Evolutionary conservation across 139 green algal species (phyloP).

Genomic region (Coelastrella sp.): DNA sequence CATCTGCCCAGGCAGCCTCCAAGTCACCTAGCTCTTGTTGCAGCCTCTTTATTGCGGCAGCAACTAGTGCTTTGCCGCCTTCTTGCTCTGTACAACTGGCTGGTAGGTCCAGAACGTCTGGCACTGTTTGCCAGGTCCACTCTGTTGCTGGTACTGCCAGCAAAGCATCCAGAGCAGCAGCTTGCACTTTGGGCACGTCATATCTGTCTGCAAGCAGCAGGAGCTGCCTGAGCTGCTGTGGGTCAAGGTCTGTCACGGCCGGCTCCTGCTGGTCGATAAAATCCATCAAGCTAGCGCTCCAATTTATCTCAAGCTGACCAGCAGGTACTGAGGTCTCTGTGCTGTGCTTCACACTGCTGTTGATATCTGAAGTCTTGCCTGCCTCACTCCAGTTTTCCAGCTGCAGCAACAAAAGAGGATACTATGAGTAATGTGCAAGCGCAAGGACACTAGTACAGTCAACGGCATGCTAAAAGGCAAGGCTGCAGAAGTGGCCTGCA

Average conservation of each 20-base stretch:
- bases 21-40: background rate
- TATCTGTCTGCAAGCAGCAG: too few relatives aligned
- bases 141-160: background rate
- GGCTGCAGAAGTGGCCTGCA: too few relatives aligned
- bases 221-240: too few relatives aligned
- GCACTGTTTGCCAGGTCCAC: background rate
- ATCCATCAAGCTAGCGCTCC: too few relatives aligned
- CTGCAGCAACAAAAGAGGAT: background rate
- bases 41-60: background rate
- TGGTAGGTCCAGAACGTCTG: background rate
- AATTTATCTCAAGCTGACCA: background rate
- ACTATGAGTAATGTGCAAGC: background rate
- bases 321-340: too few relatives aligned
- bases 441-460: background rate
- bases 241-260: background rate
- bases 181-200: too few relatives aligned
- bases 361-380: background rate
- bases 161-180: background rate
- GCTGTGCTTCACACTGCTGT: background rate
- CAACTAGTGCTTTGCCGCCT: background rate
- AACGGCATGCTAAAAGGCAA: background rate
- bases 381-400: background rate
- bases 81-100: background rate
- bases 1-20: background rate
- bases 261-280: too few relatives aligned